A percentile compares a stretch with the other conserved stretches of the same genome.
phyloP scores from a whole-genome alignment of 176 grass and related monocot genomes.

The Sorghum bicolor region Sorghum_bicolor_NCBIv3 NC_012878.2:52922501-52923000 shows the following conservation, averaged over 20 bases:
- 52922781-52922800: constrained; percentile 38
- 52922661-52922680: constrained; percentile 43
- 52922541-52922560: constrained; percentile 48
- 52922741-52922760: constrained; percentile 64
- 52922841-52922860: neutral
- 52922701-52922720: constrained; percentile 54
- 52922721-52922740: constrained; percentile 68
- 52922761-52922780: constrained; percentile 62
- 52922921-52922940: neutral
- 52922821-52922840: no score
- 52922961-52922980: neutral
- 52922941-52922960: constrained; percentile 15
- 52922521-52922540: constrained; percentile 36
- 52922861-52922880: neutral
- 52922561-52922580: constrained; percentile 55
- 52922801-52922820: no score
- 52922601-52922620: constrained; percentile 48
- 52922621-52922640: constrained; percentile 78
- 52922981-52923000: constrained; percentile 25
- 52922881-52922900: neutral
- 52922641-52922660: constrained; percentile 60
- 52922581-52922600: constrained; percentile 57
- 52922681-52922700: constrained; percentile 40
- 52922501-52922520: constrained; percentile 58
- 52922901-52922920: neutral